Percentiles rank a stretch among this genome's conserved stretches.
Conservation (phyloP, 2,329 filamentous ascomycete genomes). For the Ophiocordyceps camponoti-saundersi region DNA sequence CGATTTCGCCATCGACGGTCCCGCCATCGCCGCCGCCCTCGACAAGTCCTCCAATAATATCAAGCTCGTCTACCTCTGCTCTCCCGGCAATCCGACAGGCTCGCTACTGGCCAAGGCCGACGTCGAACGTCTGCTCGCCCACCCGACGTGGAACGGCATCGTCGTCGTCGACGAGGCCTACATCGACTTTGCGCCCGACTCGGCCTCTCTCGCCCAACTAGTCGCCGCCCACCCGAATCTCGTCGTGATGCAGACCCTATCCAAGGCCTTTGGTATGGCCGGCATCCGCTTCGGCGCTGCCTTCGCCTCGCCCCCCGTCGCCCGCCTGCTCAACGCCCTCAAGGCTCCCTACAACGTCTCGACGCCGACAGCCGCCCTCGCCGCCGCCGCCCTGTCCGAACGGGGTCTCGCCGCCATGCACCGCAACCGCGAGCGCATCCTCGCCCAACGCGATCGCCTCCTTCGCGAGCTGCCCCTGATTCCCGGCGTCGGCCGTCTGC, state of each 20-base stretch:
- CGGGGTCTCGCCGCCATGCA: constrained; percentile 59
- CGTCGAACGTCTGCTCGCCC: constrained; percentile 56
- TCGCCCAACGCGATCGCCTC: constrained; percentile 62
- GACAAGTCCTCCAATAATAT: constrained; percentile 28
- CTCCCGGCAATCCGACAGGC: constrained; percentile 87
- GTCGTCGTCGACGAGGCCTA: constrained; percentile 93
- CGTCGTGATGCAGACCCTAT: constrained; percentile 96
- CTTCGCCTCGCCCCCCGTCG: constrained; percentile 61
- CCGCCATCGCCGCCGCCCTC: constrained; percentile 49
- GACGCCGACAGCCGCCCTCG: constrained; percentile 70
- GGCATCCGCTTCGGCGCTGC: constrained; percentile 81
- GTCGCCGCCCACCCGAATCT: constrained; percentile 86
- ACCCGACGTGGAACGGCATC: constrained; percentile 88
- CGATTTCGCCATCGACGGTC: constrained; percentile 56
- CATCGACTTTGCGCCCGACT: constrained; percentile 70
- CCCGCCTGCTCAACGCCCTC: constrained; percentile 68
- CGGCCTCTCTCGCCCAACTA: constrained; percentile 75
- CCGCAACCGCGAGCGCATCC: constrained; percentile 48
- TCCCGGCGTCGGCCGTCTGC: constrained; percentile 61
- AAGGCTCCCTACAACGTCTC: constrained; percentile 96
- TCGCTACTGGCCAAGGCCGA: constrained; percentile 60
- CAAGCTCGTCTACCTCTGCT: constrained; percentile 86
- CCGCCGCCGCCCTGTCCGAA: constrained; percentile 50
- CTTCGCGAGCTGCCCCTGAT: constrained; percentile 57
- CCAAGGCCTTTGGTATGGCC: constrained; percentile 90